A percentile compares a stretch with the other conserved stretches of the same genome.
Evolutionary conservation across 176 grass and related monocot genomes (phyloP).

Genomic region (Oropetium thomaeum): DNA sequence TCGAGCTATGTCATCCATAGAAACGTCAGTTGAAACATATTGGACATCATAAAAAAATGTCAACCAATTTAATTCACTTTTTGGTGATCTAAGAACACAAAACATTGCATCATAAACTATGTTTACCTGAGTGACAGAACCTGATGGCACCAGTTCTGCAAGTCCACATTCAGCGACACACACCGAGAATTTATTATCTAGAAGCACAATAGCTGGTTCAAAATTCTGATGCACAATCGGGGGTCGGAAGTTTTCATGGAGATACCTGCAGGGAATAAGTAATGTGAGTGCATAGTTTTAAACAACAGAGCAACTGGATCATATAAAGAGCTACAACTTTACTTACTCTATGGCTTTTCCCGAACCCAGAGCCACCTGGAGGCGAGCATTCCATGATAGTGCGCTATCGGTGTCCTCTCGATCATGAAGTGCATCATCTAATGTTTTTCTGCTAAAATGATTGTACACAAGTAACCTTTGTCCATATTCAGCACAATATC

Average conservation of each 20-base stretch:
- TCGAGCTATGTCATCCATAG: background rate
- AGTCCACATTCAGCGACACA: constrained; percentile 80
- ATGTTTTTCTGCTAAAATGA: constrained; percentile 86
- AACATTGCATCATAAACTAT: constrained; percentile 12
- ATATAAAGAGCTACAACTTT: background rate
- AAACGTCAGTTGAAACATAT: constrained; percentile 15
- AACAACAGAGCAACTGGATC: background rate
- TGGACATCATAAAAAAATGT: background rate
- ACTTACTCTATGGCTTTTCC: constrained; percentile 96
- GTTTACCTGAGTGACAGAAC: constrained; percentile 79
- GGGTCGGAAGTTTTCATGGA: constrained; percentile 67
- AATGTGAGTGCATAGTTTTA: constrained; percentile 25
- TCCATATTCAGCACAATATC: constrained; percentile 94
- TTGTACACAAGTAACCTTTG: constrained; percentile 82
- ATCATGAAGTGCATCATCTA: constrained; percentile 79
- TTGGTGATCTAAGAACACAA: background rate
- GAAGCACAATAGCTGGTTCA: constrained; percentile 75
- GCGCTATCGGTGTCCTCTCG: constrained; percentile 37
- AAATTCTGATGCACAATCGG: constrained; percentile 75
- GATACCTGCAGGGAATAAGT: constrained; percentile 57
- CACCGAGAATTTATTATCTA: constrained; percentile 68
- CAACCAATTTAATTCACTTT: background rate
- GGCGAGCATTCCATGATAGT: constrained; percentile 70
- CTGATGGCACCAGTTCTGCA: constrained; percentile 47
- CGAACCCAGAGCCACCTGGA: constrained; percentile 72